Percentiles rank a stretch among this genome's conserved stretches.
These are phyloP conservation scores for Hygrophila difformis DNA, from an alignment of 257 asterid species.

Conservation along the genomic window DNA sequence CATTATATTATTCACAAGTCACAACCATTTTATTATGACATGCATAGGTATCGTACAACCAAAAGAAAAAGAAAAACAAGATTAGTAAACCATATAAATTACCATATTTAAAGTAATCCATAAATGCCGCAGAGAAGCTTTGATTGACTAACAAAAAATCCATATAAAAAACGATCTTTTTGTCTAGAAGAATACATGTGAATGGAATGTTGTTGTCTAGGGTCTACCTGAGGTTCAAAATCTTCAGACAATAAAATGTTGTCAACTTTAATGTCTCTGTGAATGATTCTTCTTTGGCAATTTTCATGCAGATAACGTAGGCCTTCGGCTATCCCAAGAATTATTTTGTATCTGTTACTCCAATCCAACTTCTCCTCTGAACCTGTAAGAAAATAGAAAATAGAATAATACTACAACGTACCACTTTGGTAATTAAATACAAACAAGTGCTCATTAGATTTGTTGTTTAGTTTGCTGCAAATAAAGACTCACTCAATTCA, in stretches of 20 bases:
- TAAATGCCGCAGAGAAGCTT: too few species aligned
- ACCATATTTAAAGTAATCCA: too few species aligned
- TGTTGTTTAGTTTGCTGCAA: too few species aligned
- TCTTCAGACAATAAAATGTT: constrained; percentile 56
- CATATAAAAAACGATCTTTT: too few species aligned
- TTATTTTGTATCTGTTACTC: constrained; percentile 50
- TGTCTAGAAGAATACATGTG: background rate
- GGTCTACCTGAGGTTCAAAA: constrained; percentile 52
- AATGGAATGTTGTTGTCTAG: background rate
- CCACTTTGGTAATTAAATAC: background rate
- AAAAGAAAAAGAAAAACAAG: too few species aligned
- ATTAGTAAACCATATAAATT: too few species aligned
- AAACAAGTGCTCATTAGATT: too few species aligned
- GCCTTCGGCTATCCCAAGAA: constrained; percentile 63
- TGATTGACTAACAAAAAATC: too few species aligned
- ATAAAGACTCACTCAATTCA: too few species aligned
- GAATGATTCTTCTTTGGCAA: constrained; percentile 54
- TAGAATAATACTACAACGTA: background rate
- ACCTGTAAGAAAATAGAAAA: constrained; percentile 20
- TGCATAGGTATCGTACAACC: too few species aligned
- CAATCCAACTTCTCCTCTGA: constrained; percentile 31
- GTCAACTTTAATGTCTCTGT: constrained; percentile 62
- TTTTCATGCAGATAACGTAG: constrained; percentile 51
- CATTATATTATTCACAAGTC: too few species aligned
- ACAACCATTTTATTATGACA: too few species aligned